Percentiles rank a stretch among this genome's conserved stretches.
phyloP scores from a whole-genome alignment of 2,329 filamentous ascomycete genomes.

The Ophiostoma quercus region DNA sequence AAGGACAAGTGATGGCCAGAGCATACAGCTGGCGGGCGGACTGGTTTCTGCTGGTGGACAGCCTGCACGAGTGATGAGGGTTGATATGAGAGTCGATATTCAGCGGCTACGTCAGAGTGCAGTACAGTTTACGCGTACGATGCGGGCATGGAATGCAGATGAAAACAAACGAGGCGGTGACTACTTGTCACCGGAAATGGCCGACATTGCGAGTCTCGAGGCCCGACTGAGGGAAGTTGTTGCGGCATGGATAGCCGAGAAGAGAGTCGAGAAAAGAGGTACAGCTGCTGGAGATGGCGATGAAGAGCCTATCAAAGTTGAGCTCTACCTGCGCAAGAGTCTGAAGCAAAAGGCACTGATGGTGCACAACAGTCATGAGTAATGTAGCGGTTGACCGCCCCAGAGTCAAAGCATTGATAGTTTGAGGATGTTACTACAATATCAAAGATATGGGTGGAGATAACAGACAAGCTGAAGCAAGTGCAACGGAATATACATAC shows the following conservation, averaged over 20 bases:
- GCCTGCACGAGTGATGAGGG: neutral
- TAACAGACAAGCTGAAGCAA: neutral
- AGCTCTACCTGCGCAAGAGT: conserved; percentile 24
- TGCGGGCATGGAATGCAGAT: conserved; percentile 6
- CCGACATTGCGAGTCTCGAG: conserved; percentile 23
- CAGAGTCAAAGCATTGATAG: too few relatives aligned
- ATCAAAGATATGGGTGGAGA: too few relatives aligned
- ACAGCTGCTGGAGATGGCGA: neutral
- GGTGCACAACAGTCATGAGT: neutral
- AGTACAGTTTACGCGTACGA: conserved; percentile 4
- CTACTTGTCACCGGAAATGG: conserved; percentile 19
- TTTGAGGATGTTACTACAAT: too few relatives aligned
- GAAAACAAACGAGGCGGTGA: neutral
- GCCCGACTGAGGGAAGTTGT: conserved; percentile 19
- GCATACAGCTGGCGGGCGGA: neutral
- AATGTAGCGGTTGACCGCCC: neutral
- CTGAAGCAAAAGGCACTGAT: conserved; percentile 21
- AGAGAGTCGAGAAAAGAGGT: neutral
- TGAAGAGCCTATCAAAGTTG: conserved; percentile 19
- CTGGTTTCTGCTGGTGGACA: neutral
- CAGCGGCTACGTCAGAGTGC: conserved; percentile 13
- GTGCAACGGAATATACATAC: neutral
- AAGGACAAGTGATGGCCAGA: neutral
- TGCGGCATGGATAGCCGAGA: conserved; percentile 22
- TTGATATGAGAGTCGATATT: conserved; percentile 17